phyloP scores from a whole-genome alignment of 257 asterid genomes.

The Nicotiana paniculata region DNA sequence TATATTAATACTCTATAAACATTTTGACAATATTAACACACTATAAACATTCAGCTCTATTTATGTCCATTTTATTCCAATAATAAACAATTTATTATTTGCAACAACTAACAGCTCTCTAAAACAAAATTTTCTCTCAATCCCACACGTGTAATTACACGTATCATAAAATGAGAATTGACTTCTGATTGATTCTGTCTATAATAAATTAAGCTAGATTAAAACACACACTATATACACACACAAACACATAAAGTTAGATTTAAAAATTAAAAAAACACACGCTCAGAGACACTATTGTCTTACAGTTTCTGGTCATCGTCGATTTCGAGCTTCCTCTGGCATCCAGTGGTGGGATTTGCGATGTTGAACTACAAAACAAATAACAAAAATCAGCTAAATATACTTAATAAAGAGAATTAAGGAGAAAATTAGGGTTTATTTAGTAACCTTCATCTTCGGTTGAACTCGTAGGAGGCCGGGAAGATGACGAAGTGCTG shows the following conservation, averaged over 20 bases:
- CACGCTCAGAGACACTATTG: neutral
- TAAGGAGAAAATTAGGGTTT: neutral
- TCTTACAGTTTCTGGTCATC: slow-evolving; percentile 10
- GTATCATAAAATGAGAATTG: neutral
- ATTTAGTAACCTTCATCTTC: slow-evolving; percentile 1
- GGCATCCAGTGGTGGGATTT: slow-evolving; percentile 10
- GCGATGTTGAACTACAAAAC: slow-evolving; percentile 2
- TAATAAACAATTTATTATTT: no score
- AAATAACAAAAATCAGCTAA: neutral
- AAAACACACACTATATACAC: no score
- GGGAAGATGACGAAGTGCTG: neutral
- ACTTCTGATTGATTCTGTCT: neutral
- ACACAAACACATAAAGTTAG: no score
- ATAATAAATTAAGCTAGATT: neutral
- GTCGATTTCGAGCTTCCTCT: slow-evolving; percentile 1
- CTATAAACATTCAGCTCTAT: neutral
- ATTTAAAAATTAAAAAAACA: no score
- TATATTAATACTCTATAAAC: neutral
- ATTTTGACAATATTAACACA: neutral
- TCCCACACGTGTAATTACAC: neutral
- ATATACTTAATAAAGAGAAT: neutral
- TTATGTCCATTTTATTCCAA: neutral
- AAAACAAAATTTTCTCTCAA: no score
- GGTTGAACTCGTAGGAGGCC: neutral
- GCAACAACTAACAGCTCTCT: no score